phyloP scores from a whole-genome alignment of 2,329 filamentous ascomycete genomes.

The Xylariaceae sp. region DNA sequence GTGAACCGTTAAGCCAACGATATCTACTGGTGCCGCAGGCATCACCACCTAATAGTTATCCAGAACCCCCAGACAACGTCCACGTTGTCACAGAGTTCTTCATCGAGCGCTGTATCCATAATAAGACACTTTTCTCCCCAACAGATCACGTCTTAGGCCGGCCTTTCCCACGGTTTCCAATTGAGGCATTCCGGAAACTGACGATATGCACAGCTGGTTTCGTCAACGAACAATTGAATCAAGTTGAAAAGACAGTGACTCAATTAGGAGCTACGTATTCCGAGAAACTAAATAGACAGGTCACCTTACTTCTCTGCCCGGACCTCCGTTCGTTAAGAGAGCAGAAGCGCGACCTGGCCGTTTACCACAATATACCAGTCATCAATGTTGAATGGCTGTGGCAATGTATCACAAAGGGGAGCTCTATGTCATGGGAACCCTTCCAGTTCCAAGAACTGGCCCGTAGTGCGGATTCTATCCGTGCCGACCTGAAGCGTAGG shows the following conservation, averaged over 20 bases:
- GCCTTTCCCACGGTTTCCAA: slow-evolving; percentile 66
- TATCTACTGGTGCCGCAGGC: slow-evolving; percentile 52
- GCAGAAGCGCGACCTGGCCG: slow-evolving; percentile 75
- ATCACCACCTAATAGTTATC: slow-evolving; percentile 43
- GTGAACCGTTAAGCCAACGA: slow-evolving; percentile 33
- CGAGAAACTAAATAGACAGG: slow-evolving; percentile 64
- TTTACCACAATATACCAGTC: slow-evolving; percentile 71
- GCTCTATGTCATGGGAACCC: slow-evolving; percentile 39
- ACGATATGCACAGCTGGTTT: slow-evolving; percentile 78
- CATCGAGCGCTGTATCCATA: slow-evolving; percentile 80
- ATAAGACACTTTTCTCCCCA: slow-evolving; percentile 65
- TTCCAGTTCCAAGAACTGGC: slow-evolving; percentile 45
- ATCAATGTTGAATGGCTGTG: slow-evolving; percentile 80
- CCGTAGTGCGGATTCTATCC: slow-evolving; percentile 10
- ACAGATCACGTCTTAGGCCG: slow-evolving; percentile 65
- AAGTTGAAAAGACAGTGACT: slow-evolving; percentile 69
- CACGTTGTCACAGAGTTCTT: slow-evolving; percentile 80
- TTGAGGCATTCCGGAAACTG: slow-evolving; percentile 63
- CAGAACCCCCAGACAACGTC: slow-evolving; percentile 36
- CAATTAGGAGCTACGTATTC: slow-evolving; percentile 77
- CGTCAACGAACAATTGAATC: slow-evolving; percentile 74
- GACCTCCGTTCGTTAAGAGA: slow-evolving; percentile 50
- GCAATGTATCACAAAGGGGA: slow-evolving; percentile 63
- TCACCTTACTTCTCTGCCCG: slow-evolving; percentile 74
- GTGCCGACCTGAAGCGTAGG: slow-evolving; percentile 11